phyloP scores from a whole-genome alignment of 441 rosid genomes.

The Gossypium lobatum region DNA sequence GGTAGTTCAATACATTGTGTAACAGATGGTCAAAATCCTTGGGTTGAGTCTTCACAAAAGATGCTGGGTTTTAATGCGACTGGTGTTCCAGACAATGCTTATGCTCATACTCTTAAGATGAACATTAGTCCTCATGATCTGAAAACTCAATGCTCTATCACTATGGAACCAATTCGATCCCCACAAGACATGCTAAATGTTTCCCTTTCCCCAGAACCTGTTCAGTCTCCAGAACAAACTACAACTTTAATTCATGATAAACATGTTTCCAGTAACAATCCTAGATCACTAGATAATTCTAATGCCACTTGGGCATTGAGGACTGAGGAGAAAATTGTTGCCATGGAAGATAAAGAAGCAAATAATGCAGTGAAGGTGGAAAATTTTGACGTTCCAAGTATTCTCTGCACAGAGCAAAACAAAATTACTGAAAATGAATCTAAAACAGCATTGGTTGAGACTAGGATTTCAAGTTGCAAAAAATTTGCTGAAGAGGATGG shows the following conservation, averaged over 20 bases:
- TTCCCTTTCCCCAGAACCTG: conserved; percentile 24
- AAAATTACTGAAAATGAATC: conserved; percentile 17
- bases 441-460: conserved; percentile 14
- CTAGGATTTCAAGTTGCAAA: conserved; percentile 29
- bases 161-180: conserved; percentile 34
- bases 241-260: conserved; percentile 31
- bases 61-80: conserved; percentile 50
- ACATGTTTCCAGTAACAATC: conserved; percentile 19
- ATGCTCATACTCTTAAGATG: conserved; percentile 25
- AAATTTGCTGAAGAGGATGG: conserved; percentile 25
- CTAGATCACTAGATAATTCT: conserved; percentile 28
- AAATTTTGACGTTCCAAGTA: conserved; percentile 23
- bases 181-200: conserved; percentile 27
- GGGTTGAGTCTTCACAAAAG: conserved; percentile 49
- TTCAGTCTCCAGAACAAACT: conserved; percentile 26
- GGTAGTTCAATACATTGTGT: conserved; percentile 40
- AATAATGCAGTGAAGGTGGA: conserved; percentile 25
- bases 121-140: conserved; percentile 30
- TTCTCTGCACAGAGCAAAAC: conserved; percentile 15
- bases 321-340: conserved; percentile 26
- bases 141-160: conserved; percentile 31
- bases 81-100: conserved; percentile 38
- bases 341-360: conserved; percentile 35
- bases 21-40: conserved; percentile 48
- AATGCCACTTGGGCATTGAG: conserved; percentile 26